Evolutionary conservation across 208 protist species (phyloP).

Genomic region (Trichomonas vaginalis): DNA sequence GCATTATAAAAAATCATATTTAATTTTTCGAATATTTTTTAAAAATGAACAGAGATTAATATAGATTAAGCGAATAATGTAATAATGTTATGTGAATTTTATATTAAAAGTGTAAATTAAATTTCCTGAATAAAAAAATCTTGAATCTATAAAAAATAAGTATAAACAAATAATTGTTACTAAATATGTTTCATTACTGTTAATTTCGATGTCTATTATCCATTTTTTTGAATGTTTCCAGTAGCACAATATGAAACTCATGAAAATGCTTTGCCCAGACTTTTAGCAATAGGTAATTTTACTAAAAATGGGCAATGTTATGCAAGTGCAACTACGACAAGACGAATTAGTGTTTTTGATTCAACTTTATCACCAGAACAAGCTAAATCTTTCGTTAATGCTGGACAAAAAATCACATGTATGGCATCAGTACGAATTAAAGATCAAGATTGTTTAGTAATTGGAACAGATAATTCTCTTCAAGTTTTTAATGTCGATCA

Average conservation of each 20-base stretch:
- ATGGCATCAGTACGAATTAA: background rate
- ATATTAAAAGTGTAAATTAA: too few species aligned
- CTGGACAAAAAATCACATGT: slow-evolving; percentile 7
- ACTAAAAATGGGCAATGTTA: background rate
- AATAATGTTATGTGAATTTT: too few species aligned
- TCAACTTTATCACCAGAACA: background rate
- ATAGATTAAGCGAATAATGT: too few species aligned
- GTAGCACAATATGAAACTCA: background rate
- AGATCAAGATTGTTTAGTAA: background rate
- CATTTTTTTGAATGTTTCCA: slow-evolving; percentile 17
- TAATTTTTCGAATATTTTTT: too few species aligned
- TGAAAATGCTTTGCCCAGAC: background rate
- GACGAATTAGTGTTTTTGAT: background rate
- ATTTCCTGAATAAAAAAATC: too few species aligned
- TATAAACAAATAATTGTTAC: too few species aligned
- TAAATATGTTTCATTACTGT: too few species aligned
- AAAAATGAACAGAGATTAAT: too few species aligned
- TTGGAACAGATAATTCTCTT: background rate
- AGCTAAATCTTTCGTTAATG: background rate
- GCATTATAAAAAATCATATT: too few species aligned
- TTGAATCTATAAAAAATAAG: too few species aligned
- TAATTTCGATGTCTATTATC: too few species aligned
- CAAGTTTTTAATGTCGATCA: background rate
- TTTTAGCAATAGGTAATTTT: background rate
- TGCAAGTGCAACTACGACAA: background rate